Evolutionary conservation across 331 rosid species (phyloP).

Genomic region (Acacia pycnantha): DNA sequence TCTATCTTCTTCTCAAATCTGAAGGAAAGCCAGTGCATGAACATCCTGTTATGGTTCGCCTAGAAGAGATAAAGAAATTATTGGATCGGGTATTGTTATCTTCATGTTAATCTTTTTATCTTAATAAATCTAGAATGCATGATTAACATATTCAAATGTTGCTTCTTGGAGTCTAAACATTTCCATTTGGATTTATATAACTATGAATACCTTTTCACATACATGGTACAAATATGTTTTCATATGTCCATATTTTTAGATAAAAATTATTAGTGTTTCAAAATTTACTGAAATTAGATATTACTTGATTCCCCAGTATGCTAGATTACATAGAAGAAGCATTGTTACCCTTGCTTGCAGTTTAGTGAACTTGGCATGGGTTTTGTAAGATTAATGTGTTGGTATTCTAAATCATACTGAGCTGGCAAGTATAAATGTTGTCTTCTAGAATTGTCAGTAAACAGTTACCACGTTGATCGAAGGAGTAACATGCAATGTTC

Average conservation of each 20-base stretch:
- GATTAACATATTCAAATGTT: conserved; percentile 12
- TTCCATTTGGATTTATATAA: conserved; percentile 8
- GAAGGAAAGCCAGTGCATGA: conserved; percentile 77
- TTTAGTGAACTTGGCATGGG: not conserved
- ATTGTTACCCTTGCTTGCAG: not conserved
- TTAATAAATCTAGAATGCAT: conserved; percentile 13
- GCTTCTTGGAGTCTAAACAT: conserved; percentile 3
- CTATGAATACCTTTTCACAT: conserved; percentile 4
- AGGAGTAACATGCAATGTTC: not conserved
- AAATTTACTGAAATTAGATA: conserved; percentile 26
- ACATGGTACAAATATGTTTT: conserved; percentile 4
- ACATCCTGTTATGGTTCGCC: conserved; percentile 84
- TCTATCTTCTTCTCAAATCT: conserved; percentile 92
- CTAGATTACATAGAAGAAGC: conserved; percentile 6
- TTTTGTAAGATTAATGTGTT: conserved; percentile 14
- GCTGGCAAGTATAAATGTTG: not conserved
- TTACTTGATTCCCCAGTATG: conserved; percentile 2
- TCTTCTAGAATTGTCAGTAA: not conserved
- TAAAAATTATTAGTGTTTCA: not conserved
- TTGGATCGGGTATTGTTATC: conserved; percentile 62
- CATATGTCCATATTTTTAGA: not conserved
- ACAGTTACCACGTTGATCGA: conserved; percentile 18
- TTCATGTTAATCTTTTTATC: not conserved
- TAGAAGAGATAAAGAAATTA: conserved; percentile 74
- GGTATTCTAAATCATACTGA: conserved; percentile 13